A percentile compares a stretch with the other conserved stretches of the same genome.
phyloP scores from a whole-genome alignment of 768 basidiomycete species.

The Russula sp. region DNA sequence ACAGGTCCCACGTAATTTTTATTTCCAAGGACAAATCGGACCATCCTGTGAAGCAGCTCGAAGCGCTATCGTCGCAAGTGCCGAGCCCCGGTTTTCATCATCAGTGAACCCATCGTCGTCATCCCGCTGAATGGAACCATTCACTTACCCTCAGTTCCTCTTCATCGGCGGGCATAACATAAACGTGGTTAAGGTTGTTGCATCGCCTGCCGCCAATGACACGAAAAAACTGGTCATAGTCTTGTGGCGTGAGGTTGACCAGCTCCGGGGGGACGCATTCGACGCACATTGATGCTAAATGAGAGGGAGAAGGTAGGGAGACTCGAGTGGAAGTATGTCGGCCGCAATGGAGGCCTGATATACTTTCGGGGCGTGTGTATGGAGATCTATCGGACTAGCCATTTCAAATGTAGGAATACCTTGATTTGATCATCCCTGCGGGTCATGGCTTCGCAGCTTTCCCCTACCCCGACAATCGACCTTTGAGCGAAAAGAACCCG shows the following conservation, averaged over 20 bases:
- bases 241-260: conserved; percentile 31
- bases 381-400: conserved; percentile 15
- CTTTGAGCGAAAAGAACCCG: conserved; percentile 19
- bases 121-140: conserved; percentile 30
- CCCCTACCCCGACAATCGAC: conserved; percentile 9
- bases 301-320: not conserved
- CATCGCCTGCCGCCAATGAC: conserved; percentile 46
- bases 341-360: conserved; percentile 14
- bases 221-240: conserved; percentile 51
- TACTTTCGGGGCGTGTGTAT: conserved; percentile 20
- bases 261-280: conserved; percentile 36
- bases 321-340: not conserved
- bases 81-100: not conserved
- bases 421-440: not conserved
- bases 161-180: conserved; percentile 60
- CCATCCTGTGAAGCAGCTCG: conserved; percentile 55
- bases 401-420: conserved; percentile 23
- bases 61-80: conserved; percentile 42
- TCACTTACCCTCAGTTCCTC: conserved; percentile 55
- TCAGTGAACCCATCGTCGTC: not conserved
- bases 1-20: conserved; percentile 65
- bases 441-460: not conserved
- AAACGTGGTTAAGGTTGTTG: conserved; percentile 48
- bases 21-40: conserved; percentile 61
- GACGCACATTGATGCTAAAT: conserved; percentile 29